Conservation (phyloP, 2,329 filamentous ascomycete genomes). For the Calonectria naviculata region DNA sequence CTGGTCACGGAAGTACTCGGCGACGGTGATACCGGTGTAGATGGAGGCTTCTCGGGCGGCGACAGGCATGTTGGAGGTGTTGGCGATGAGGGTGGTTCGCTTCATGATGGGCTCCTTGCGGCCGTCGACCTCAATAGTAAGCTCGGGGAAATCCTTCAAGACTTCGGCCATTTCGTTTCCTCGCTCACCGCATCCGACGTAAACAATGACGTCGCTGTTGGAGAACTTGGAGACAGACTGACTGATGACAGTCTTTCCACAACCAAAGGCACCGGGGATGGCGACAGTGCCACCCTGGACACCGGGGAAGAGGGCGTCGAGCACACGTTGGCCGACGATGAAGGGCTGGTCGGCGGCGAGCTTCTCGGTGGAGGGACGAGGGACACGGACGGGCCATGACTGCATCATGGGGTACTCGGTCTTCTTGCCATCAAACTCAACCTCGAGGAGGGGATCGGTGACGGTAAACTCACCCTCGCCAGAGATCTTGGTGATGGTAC, state of each 20-base stretch:
- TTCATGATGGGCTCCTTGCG: constrained; percentile 99
- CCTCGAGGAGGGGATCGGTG: constrained; percentile 90
- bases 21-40: constrained; percentile 94
- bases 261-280: constrained; percentile 98
- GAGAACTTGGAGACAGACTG: constrained; percentile 99
- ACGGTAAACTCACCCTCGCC: constrained; percentile 94
- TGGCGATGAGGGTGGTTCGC: constrained; percentile 97
- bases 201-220: constrained; percentile 98
- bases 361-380: constrained; percentile 92
- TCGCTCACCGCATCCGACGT: constrained; percentile 91
- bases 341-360: constrained; percentile 90
- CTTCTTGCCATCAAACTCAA: constrained; percentile 98
- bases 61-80: constrained; percentile 99
- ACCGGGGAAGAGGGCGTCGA: constrained; percentile 95
- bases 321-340: constrained; percentile 94
- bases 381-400: constrained; percentile 96
- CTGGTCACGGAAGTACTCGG: constrained; percentile 97
- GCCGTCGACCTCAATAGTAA: constrained; percentile 93
- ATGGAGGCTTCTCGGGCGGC: constrained; percentile 98
- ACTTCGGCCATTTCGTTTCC: constrained; percentile 99
- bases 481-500: constrained; percentile 92
- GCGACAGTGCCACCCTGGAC: constrained; percentile 98
- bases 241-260: constrained; percentile 98
- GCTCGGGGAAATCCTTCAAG: constrained; percentile 99
- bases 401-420: constrained; percentile 98